Base-by-base conservation (phyloP, 2,329 filamentous ascomycete species). In the Microdochium trichocladiopsis region DNA sequence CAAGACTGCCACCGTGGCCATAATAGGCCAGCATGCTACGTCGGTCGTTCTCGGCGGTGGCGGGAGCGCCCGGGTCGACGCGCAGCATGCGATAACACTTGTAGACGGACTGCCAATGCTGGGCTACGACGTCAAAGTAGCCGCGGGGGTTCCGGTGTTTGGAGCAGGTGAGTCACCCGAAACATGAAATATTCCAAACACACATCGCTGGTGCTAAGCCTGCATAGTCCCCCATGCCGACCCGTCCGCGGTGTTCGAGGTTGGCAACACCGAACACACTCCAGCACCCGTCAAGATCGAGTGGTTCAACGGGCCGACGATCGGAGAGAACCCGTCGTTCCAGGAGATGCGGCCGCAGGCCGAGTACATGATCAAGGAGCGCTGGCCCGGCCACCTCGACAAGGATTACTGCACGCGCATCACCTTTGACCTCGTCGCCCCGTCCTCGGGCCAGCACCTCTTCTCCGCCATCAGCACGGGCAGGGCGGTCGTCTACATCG, bases 11-110 rank as follows among this genome's bases (percentile, higher is more conserved):
- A 28, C 72, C 69, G 80, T 78, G 0, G 70, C 82, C 24, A 68
- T 83, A 24, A 70, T 83, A 25, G 79, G 79, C 0, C 79, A 79
- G 16, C 82, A 83, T 57, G 78, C 79, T 8, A 81, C 80, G 61
- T 64, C 75, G 45, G 72, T 78, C 1, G 76, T 74, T 2, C 80
- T 80, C 56, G 77, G 84, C 58, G 85, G 85, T 31, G 85, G 84
- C 53, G 84, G 84, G 18, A 86, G 82, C 4, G 84, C 84, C 2
- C 77, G 80, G 0, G 66, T 83, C 25, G 67, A 69, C 11, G 72
- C 78, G 6, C 88, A 87, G 69, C 83, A 86, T 53, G 86, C 86
- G 48, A 76, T 90, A 22, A 89, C 83, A 1, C 88, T 87, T 2
- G 82, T 86, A 23, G 84, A 88, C 52, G 87, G 86, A 5, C 88